Evolutionary conservation across 805 yeast genomes (phyloP).

Genomic region (Zygosaccharomyces bisporus): DNA sequence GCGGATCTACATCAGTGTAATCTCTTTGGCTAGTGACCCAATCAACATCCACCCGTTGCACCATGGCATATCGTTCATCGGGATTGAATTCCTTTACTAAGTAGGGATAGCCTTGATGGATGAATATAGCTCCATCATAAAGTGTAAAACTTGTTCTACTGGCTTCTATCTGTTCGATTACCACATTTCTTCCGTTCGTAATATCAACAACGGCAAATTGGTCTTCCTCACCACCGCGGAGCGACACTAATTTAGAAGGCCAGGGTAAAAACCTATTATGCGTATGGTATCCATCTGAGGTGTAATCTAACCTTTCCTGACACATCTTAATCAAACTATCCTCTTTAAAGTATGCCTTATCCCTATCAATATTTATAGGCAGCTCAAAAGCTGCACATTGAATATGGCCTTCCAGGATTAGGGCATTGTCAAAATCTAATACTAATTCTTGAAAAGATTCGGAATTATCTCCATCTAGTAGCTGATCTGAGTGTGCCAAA

Average conservation of each 20-base stretch:
- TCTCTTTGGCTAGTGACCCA: conserved; percentile 93
- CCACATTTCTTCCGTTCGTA: conserved; percentile 68
- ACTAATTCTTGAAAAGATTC: conserved; percentile 57
- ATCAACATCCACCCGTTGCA: conserved; percentile 83
- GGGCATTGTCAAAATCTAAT: conserved; percentile 55
- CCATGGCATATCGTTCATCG: conserved; percentile 77
- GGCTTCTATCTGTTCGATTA: conserved; percentile 86
- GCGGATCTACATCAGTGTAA: conserved; percentile 88
- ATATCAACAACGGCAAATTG: conserved; percentile 86
- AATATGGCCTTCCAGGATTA: conserved; percentile 74
- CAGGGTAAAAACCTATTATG: conserved; percentile 65
- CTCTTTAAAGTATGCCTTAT: conserved; percentile 50
- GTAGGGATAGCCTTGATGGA: conserved; percentile 92
- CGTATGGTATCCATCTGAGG: conserved; percentile 50
- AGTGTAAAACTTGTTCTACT: conserved; percentile 85
- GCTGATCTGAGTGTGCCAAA: conserved; percentile 47
- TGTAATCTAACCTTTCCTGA: conserved; percentile 39
- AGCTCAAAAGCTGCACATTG: conserved; percentile 93
- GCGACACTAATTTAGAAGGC: conserved; percentile 72
- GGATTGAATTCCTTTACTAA: conserved; percentile 79
- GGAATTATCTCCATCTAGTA: conserved; percentile 40
- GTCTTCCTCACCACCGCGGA: conserved; percentile 80
- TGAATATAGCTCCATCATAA: conserved; percentile 88
- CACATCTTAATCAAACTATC: conserved; percentile 36
- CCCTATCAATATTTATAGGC: conserved; percentile 56